These are phyloP conservation scores for Diaporthe aspalathi DNA, from an alignment of 2,329 filamentous ascomycete species.

Conservation along the genomic window DNA sequence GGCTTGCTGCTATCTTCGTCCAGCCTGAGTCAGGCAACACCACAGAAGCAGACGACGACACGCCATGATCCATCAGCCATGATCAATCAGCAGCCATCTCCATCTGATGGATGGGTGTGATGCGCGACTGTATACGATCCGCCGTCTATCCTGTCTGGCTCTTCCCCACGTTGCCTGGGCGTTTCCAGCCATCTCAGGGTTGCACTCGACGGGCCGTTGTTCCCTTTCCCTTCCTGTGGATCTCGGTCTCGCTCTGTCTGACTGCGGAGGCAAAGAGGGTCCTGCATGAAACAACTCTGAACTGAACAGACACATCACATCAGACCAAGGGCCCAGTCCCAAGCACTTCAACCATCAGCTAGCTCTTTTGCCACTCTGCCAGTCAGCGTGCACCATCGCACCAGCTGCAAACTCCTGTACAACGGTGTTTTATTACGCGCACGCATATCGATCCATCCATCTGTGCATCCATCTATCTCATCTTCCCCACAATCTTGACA, in stretches of 20 bases:
- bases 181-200: constrained; percentile 14
- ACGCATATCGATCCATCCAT: background rate
- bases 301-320: background rate
- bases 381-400: background rate
- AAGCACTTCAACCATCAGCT: background rate
- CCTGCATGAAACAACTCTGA: constrained; percentile 20
- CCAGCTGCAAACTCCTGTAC: background rate
- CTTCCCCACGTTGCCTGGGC: constrained; percentile 13
- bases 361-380: constrained; percentile 10
- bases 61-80: background rate
- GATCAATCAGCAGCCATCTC: too few relatives aligned
- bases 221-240: constrained; percentile 20
- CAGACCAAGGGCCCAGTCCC: constrained; percentile 21
- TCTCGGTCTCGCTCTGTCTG: constrained; percentile 23
- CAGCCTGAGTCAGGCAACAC: constrained; percentile 6
- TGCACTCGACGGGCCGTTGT: constrained; percentile 25
- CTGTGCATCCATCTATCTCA: background rate
- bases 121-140: constrained; percentile 6
- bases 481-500: constrained; percentile 25
- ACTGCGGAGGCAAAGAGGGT: constrained; percentile 19
- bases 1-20: background rate
- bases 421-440: background rate
- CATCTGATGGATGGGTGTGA: constrained; percentile 16
- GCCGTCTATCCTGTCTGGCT: constrained; percentile 3
- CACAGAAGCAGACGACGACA: background rate